These are phyloP conservation scores for Picea mariana DNA, from an alignment of 83 land plant species.

Conservation along the genomic window DNA sequence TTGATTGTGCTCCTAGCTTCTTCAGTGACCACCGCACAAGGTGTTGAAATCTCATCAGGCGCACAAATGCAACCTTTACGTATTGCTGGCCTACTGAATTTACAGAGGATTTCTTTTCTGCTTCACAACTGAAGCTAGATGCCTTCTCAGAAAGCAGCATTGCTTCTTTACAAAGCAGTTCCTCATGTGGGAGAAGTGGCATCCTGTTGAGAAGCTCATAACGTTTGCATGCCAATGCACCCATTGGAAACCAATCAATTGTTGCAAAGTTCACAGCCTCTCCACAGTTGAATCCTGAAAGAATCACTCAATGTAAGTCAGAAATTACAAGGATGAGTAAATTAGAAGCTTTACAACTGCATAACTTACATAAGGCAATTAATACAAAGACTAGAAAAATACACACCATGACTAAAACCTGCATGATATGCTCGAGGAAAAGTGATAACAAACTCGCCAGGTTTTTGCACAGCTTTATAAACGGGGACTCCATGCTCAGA, in stretches of 20 bases:
- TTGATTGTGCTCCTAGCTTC: conserved; percentile 40
- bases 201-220: conserved; percentile 74
- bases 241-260: conserved; percentile 89
- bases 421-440: conserved; percentile 99
- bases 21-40: conserved; percentile 58
- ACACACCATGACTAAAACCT: conserved; percentile 99
- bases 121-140: conserved; percentile 16
- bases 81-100: conserved; percentile 24
- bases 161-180: conserved; percentile 86
- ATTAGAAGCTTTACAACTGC: too few species aligned
- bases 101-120: conserved; percentile 11
- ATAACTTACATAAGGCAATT: too few species aligned
- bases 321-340: too few species aligned
- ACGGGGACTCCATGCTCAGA: conserved; percentile 71
- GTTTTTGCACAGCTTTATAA: conserved; percentile 88
- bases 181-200: conserved; percentile 87
- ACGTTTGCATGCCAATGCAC: conserved; percentile 71
- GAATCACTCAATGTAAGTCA: too few species aligned
- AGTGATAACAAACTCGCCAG: conserved; percentile 95
- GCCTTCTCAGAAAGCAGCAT: conserved; percentile 36
- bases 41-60: conserved; percentile 68
- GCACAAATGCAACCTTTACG: conserved; percentile 63
- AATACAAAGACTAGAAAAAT: too few species aligned
- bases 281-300: conserved; percentile 95
- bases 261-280: conserved; percentile 94